Evolutionary conservation across 805 yeast species (phyloP).

Genomic region (Teunomyces funiuensis): DNA sequence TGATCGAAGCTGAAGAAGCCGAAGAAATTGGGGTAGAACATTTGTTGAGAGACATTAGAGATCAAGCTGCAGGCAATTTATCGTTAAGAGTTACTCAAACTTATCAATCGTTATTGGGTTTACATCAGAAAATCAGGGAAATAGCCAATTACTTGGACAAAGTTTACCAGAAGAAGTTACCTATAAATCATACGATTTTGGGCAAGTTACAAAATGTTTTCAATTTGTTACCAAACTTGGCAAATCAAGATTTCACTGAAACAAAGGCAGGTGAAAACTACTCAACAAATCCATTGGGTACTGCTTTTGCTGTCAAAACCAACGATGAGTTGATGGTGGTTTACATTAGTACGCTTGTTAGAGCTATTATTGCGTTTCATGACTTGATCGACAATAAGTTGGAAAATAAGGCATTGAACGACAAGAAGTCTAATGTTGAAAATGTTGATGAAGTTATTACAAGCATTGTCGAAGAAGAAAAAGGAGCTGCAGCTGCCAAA

Average conservation of each 20-base stretch:
- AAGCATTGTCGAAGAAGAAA: conserved; percentile 4
- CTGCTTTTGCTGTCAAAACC: conserved; percentile 88
- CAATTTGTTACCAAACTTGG: conserved; percentile 83
- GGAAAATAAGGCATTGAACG: conserved; percentile 55
- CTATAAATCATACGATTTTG: conserved; percentile 84
- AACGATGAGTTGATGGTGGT: conserved; percentile 95
- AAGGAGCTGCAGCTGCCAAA: not conserved
- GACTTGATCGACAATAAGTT: conserved; percentile 95
- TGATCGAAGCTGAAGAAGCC: conserved; percentile 96
- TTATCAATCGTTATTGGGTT: conserved; percentile 81
- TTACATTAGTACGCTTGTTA: conserved; percentile 82
- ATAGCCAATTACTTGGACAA: conserved; percentile 76
- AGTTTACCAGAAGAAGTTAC: conserved; percentile 69
- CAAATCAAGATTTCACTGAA: conserved; percentile 20
- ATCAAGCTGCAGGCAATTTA: conserved; percentile 92
- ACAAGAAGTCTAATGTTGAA: conserved; percentile 16
- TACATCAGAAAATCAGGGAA: conserved; percentile 74
- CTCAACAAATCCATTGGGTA: conserved; percentile 55
- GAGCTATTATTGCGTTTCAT: conserved; percentile 95
- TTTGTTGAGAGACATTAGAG: conserved; percentile 87
- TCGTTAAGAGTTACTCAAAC: conserved; percentile 87
- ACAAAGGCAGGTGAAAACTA: conserved; percentile 18
- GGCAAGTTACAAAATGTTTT: conserved; percentile 95
- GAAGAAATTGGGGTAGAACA: conserved; percentile 99
- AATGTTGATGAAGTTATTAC: not conserved